phyloP scores from a whole-genome alignment of 768 basidiomycete species.

The Phanerochaete sordida region DNA sequence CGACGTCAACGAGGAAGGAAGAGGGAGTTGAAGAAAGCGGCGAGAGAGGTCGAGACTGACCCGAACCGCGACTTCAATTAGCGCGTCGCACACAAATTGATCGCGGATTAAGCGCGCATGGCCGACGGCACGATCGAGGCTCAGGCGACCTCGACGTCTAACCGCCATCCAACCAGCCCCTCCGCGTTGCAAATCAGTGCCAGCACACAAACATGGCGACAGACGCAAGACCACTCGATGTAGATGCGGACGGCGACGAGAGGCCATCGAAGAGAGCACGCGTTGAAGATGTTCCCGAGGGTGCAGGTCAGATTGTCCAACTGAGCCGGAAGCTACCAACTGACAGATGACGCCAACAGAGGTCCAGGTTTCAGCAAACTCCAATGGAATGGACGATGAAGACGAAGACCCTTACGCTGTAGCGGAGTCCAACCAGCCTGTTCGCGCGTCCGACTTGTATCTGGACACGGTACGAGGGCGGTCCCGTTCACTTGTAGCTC shows the following conservation, averaged over 20 bases:
- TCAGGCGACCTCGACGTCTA: neutral
- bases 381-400: constrained; percentile 10
- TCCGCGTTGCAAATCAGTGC: neutral
- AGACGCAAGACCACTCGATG: neutral
- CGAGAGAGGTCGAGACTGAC: neutral
- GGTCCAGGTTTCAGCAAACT: neutral
- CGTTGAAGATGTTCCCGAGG: constrained; percentile 15
- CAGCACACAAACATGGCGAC: neutral
- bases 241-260: constrained; percentile 9
- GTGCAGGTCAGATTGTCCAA: neutral
- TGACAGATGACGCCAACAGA: neutral
- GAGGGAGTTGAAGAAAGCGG: neutral
- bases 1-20: neutral
- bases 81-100: neutral
- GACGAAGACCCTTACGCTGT: constrained; percentile 22
- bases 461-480: constrained; percentile 76
- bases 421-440: constrained; percentile 22
- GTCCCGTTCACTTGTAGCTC: neutral
- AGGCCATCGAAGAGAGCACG: constrained; percentile 30
- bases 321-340: neutral
- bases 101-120: neutral
- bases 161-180: neutral
- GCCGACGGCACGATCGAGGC: neutral
- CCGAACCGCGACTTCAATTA: neutral
- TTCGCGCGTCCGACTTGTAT: constrained; percentile 78